Evolutionary conservation across 1,284 basidiomycete genomes (phyloP).

Genomic region (Omphalotus olearius): DNA sequence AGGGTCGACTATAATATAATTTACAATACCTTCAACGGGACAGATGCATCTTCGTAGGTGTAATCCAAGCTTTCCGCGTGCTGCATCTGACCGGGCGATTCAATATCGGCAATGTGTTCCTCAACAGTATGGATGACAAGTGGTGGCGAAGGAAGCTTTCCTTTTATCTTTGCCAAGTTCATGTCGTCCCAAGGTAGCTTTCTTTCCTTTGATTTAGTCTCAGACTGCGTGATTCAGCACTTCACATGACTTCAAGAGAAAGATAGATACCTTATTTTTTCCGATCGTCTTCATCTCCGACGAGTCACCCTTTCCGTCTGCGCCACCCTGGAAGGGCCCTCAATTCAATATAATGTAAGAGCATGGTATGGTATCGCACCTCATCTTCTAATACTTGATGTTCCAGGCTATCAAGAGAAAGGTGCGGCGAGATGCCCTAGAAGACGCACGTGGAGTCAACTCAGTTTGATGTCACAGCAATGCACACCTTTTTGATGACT

Average conservation of each 20-base stretch:
- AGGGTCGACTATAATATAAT: too few species aligned
- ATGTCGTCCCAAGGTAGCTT: constrained; percentile 5
- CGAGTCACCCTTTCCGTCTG: too few species aligned
- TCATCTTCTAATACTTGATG: too few species aligned
- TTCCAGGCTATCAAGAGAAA: too few species aligned
- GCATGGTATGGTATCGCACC: too few species aligned
- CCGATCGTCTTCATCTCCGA: too few species aligned
- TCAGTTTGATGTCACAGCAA: too few species aligned
- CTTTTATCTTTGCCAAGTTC: not conserved
- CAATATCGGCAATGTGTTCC: not conserved
- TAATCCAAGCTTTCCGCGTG: not conserved
- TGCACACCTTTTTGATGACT: not conserved
- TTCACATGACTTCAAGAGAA: not conserved
- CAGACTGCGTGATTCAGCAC: not conserved
- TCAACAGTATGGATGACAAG: not conserved
- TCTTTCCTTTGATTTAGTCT: constrained; percentile 1
- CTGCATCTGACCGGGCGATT: not conserved
- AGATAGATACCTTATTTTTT: not conserved
- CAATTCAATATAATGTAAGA: too few species aligned
- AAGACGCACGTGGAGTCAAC: too few species aligned
- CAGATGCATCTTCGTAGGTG: not conserved
- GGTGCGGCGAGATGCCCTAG: too few species aligned
- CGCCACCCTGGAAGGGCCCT: too few species aligned
- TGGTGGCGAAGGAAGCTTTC: not conserved
- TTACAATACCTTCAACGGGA: not conserved